Percentiles rank a stretch among this genome's conserved stretches.
Evolutionary conservation across 192 early-diverging fungal genomes (phyloP).

Genomic region (Linnemannia elongata): DNA sequence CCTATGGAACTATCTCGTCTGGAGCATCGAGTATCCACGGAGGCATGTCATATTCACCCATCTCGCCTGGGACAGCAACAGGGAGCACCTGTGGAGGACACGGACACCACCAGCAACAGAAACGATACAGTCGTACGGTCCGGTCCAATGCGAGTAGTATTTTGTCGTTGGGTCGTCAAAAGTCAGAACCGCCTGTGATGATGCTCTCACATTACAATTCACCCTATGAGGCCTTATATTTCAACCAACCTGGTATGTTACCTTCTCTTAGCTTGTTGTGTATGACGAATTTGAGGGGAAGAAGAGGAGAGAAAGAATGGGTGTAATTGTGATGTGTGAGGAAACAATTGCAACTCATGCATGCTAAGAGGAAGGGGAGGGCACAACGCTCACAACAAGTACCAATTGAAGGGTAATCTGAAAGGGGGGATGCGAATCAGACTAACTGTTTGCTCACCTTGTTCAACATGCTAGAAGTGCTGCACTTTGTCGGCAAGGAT

Average conservation of each 20-base stretch:
- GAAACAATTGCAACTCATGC: not conserved
- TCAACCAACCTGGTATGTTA: slow-evolving; percentile 24
- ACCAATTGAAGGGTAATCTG: not conserved
- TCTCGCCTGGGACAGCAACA: not conserved
- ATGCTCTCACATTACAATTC: slow-evolving; percentile 51
- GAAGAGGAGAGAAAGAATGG: no score
- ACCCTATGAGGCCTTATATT: slow-evolving; percentile 37
- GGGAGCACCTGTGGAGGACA: not conserved
- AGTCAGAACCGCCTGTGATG: slow-evolving; percentile 31
- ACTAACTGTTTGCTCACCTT: not conserved
- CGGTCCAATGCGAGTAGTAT: slow-evolving; percentile 38
- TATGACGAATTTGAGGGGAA: not conserved
- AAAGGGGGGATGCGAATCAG: not conserved
- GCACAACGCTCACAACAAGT: not conserved
- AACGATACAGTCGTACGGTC: slow-evolving; percentile 23
- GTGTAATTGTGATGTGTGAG: not conserved
- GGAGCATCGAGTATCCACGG: not conserved
- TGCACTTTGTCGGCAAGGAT: slow-evolving; percentile 38
- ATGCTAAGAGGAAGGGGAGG: no score
- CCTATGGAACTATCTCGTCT: not conserved
- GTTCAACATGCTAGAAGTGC: slow-evolving; percentile 7
- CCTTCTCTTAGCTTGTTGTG: not conserved
- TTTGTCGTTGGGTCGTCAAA: slow-evolving; percentile 17
- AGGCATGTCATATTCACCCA: slow-evolving; percentile 16
- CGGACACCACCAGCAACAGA: not conserved